Evolutionary conservation across 2,329 filamentous ascomycete genomes (phyloP).

Genomic region (Delphinella strobiligena): DNA sequence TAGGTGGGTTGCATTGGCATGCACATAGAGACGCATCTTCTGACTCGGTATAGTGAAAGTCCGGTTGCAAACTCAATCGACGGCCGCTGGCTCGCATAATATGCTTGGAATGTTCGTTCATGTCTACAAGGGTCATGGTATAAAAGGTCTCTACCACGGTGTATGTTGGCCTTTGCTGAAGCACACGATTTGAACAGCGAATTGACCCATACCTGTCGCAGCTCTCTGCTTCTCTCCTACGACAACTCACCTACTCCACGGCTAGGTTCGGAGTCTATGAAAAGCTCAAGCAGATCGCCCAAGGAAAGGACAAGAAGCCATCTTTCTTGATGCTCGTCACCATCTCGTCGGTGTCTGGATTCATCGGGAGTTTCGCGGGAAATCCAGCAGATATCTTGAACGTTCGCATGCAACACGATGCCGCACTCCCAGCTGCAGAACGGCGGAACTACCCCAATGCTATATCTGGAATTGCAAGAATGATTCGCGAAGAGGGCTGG

Average conservation of each 20-base stretch:
- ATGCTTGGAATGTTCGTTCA: constrained; percentile 81
- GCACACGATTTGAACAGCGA: neutral
- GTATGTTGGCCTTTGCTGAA: constrained; percentile 27
- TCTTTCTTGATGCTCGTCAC: constrained; percentile 67
- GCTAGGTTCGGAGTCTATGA: constrained; percentile 96
- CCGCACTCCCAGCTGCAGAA: constrained; percentile 58
- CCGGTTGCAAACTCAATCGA: constrained; percentile 65
- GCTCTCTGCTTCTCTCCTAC: constrained; percentile 74
- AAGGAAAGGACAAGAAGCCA: constrained; percentile 40
- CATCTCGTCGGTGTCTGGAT: constrained; percentile 73
- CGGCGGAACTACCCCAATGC: constrained; percentile 84
- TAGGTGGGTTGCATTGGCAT: constrained; percentile 48
- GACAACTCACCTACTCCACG: constrained; percentile 88
- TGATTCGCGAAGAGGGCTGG: constrained; percentile 72
- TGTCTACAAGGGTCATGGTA: constrained; percentile 63
- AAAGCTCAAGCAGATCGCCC: constrained; percentile 64
- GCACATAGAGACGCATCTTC: neutral
- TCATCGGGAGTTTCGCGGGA: constrained; percentile 77
- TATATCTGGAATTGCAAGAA: constrained; percentile 71
- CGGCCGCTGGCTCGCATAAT: constrained; percentile 47
- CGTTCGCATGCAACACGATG: constrained; percentile 94
- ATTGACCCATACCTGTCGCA: constrained; percentile 1
- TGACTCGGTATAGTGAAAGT: constrained; percentile 41
- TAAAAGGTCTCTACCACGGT: constrained; percentile 76
- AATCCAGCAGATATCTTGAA: constrained; percentile 96